Evolutionary conservation across 2,329 filamentous ascomycete genomes (phyloP).

Genomic region (Triangularia setosa): DNA sequence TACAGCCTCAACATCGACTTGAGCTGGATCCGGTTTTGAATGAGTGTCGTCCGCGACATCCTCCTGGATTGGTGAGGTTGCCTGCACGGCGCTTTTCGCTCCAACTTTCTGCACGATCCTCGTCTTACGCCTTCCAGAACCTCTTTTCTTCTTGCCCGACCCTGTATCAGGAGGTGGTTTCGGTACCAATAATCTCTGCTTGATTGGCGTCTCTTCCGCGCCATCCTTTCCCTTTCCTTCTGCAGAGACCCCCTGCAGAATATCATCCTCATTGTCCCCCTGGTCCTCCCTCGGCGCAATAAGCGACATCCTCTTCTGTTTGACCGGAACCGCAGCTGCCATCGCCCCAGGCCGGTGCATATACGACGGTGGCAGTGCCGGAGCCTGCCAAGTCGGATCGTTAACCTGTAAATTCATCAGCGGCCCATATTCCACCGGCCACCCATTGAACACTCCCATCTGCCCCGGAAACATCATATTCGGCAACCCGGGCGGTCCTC

Average conservation of each 20-base stretch:
- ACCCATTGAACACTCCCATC: slow-evolving; percentile 5
- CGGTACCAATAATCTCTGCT: slow-evolving; percentile 11
- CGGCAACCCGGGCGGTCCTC: slow-evolving; percentile 1
- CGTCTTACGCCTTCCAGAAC: neutral
- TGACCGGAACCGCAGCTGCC: slow-evolving; percentile 17
- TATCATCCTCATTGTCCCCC: slow-evolving; percentile 32
- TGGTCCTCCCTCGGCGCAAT: slow-evolving; percentile 16
- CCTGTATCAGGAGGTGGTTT: neutral
- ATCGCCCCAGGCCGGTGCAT: neutral
- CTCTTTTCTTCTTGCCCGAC: neutral
- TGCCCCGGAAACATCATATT: slow-evolving; percentile 15
- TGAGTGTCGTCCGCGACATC: neutral
- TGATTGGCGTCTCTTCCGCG: neutral
- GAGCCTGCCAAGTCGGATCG: slow-evolving; percentile 39
- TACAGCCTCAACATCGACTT: neutral
- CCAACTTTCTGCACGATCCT: neutral
- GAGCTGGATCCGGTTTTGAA: neutral
- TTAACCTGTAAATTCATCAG: slow-evolving; percentile 4
- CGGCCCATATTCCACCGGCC: slow-evolving; percentile 1
- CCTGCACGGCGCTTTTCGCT: neutral
- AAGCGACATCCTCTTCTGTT: slow-evolving; percentile 12
- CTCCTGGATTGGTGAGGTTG: neutral
- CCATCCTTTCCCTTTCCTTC: neutral
- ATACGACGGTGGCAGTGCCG: slow-evolving; percentile 29
- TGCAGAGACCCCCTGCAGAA: slow-evolving; percentile 24